Evolutionary conservation across 1,284 basidiomycete species (phyloP), one percentile per base, ranked within the genome.

Genomic region (Trichosporon asahii): DNA sequence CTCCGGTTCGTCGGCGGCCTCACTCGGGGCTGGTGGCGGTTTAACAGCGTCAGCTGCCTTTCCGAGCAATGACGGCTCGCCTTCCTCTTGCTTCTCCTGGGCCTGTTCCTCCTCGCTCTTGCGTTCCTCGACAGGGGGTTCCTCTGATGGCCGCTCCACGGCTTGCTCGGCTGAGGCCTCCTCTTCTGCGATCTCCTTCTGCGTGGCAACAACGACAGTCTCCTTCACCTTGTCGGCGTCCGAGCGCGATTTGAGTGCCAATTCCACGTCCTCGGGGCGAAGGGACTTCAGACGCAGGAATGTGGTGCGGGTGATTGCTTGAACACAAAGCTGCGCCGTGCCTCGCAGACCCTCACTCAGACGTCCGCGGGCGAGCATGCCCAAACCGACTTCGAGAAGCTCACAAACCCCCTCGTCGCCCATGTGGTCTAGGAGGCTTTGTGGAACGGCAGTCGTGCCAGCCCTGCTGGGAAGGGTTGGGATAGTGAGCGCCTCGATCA

Each of bases 321-420:
- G 91, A 89, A 99, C 96, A 0, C 91, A 93, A n/a, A 89, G 88
- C 81, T 98, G 95, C 0, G 97, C 95, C n/a, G 93, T 93, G 46
- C 91, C 89, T 63, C 97, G 89, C 21, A 83, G 68, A 0, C 81
- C 77, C 57, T 82, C 95, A 77, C 93, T 94, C 5, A 98, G 86
- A 55, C 97, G 88, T 87, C 96, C 97, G 80, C 98, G 94, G 82
- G 96, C 98, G 75, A 95, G 95, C 77, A 97, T 98, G 40, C 94
- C 97, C 73, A 99, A 85, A 0, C 97, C 95, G 5, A 96, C 98
- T 85, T 99, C 97, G 78, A 99, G 86, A 90, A 99, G 95, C 84
- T 98, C 96, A 82, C 97, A 99, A 23, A 99, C 91, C 80, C 95
- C 93, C 71, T 97, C 90, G 78, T 99, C 96, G 46, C 93, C 92